These are phyloP conservation scores for Colletotrichum lini DNA, from an alignment of 2,329 filamentous ascomycete species.

Conservation along the genomic window DNA sequence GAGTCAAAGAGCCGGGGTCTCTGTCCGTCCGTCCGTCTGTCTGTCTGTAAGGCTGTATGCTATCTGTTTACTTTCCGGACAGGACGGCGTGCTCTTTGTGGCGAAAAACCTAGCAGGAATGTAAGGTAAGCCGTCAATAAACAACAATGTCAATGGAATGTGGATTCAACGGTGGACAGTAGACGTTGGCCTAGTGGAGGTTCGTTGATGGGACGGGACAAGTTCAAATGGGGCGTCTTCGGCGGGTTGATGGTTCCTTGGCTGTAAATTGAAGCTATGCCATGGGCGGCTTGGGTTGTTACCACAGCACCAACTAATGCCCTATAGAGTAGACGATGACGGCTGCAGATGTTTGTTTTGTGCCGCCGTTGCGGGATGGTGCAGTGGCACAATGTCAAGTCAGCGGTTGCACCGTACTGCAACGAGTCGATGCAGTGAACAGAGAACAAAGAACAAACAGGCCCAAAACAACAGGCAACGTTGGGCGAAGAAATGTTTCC, in stretches of 20 bases:
- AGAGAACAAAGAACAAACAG: no score
- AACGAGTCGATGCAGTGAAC: not conserved
- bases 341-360: not conserved
- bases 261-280: not conserved
- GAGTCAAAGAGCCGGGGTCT: no score
- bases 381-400: conserved; percentile 1
- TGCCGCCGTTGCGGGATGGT: not conserved
- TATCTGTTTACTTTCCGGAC: conserved; percentile 1
- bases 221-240: not conserved
- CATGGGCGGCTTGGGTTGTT: not conserved
- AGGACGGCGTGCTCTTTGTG: not conserved
- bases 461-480: not conserved
- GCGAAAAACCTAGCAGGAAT: not conserved
- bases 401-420: not conserved
- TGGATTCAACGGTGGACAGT: not conserved
- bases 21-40: no score
- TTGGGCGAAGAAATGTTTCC: conserved; percentile 9
- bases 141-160: not conserved
- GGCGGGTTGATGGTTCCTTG: not conserved
- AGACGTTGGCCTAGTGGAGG: not conserved
- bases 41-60: not conserved
- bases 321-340: not conserved
- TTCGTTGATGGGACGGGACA: not conserved
- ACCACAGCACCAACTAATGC: conserved; percentile 18
- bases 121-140: not conserved